phyloP scores from a whole-genome alignment of 2,329 filamentous ascomycete genomes.

The Calonectria ilicicola region DNA sequence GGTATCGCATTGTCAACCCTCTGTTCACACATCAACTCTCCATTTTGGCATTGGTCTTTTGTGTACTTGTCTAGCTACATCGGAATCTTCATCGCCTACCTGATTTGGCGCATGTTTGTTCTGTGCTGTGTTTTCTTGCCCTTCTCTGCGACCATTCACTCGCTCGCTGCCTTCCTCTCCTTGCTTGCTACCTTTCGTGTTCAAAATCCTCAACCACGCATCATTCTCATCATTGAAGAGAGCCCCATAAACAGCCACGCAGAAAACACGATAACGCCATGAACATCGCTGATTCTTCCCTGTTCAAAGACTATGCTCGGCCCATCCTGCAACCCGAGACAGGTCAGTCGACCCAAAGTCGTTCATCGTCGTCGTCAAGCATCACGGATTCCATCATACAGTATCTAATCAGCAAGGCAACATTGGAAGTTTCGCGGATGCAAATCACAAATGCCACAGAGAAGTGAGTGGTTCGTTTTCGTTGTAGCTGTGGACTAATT shows the following conservation, averaged over 20 bases:
- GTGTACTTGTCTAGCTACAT: no score
- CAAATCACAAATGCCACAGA: slow-evolving; percentile 45
- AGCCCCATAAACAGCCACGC: neutral
- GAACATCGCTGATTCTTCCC: slow-evolving; percentile 38
- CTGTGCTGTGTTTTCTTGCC: neutral
- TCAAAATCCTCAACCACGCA: neutral
- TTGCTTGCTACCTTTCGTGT: neutral
- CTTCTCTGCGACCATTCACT: neutral
- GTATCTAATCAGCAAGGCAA: slow-evolving; percentile 43
- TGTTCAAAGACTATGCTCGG: slow-evolving; percentile 43
- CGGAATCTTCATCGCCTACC: neutral
- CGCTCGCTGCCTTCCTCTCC: neutral
- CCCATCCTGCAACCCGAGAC: slow-evolving; percentile 29
- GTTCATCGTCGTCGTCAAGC: slow-evolving; percentile 17
- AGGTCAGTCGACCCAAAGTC: neutral
- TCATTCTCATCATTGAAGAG: neutral
- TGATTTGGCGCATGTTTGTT: neutral
- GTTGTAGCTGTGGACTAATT: neutral
- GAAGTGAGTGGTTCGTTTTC: slow-evolving; percentile 39
- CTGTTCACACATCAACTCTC: no score
- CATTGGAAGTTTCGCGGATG: slow-evolving; percentile 44
- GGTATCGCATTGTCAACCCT: no score
- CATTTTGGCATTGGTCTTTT: no score
- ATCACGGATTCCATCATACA: slow-evolving; percentile 45
- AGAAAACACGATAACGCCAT: slow-evolving; percentile 22